These are phyloP conservation scores for Leptographium lundbergii DNA, from an alignment of 2,329 filamentous ascomycete genomes.

Conservation along the genomic window DNA sequence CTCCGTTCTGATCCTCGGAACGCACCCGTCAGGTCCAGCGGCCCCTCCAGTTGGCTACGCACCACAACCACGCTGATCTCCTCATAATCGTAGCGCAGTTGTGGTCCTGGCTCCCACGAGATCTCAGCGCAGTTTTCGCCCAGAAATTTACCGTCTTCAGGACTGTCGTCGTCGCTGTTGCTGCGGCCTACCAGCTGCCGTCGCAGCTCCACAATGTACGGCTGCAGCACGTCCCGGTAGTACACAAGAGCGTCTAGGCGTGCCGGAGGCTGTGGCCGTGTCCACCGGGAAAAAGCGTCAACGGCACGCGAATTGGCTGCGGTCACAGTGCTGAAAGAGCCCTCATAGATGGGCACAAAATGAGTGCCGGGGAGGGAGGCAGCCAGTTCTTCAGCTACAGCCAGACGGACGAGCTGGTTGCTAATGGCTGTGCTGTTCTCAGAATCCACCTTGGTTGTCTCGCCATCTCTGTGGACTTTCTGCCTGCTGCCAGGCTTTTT, in stretches of 20 bases:
- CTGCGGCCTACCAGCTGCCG: background rate
- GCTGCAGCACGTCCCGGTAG: slow-evolving; percentile 4
- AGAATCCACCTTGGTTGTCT: background rate
- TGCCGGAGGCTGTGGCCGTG: background rate
- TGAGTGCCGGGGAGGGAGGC: background rate
- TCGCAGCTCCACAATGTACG: background rate
- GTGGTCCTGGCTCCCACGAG: slow-evolving; percentile 8
- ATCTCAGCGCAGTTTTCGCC: background rate
- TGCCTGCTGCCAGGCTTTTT: background rate
- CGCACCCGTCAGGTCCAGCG: slow-evolving; percentile 9
- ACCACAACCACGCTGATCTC: slow-evolving; percentile 21
- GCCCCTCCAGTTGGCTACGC: slow-evolving; percentile 16
- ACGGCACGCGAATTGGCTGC: slow-evolving; percentile 7
- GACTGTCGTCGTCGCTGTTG: too few relatives aligned
- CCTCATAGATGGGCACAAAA: slow-evolving; percentile 2
- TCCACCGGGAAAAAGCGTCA: slow-evolving; percentile 2
- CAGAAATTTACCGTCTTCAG: background rate
- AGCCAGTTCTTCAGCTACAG: background rate
- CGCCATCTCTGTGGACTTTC: background rate
- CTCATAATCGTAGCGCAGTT: slow-evolving; percentile 19
- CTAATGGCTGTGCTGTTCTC: background rate
- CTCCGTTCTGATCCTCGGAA: background rate
- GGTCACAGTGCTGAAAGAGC: slow-evolving; percentile 6
- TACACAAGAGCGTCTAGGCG: slow-evolving; percentile 4
- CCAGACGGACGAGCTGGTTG: background rate